phyloP scores from a whole-genome alignment of 2,329 filamentous ascomycete species.

The Magnaporthiopsis incrustans region DNA sequence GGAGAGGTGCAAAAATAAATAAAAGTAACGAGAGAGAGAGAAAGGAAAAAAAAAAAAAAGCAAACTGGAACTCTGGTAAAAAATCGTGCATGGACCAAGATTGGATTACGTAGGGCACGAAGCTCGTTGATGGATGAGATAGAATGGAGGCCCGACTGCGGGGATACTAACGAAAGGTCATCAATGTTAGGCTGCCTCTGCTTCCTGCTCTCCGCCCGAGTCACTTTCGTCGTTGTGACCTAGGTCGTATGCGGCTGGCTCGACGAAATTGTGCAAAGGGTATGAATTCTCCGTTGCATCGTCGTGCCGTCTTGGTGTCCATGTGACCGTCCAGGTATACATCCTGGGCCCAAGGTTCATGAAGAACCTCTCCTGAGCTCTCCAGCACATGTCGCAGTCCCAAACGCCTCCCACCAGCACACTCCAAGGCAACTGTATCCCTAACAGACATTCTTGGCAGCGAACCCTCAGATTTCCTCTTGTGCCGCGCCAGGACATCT shows the following conservation, averaged over 20 bases:
- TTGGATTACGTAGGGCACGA: too few species aligned
- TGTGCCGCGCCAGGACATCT: background rate
- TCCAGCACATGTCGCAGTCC: background rate
- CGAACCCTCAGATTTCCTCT: background rate
- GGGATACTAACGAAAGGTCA: too few species aligned
- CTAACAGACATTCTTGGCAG: background rate
- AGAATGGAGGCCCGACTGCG: too few species aligned
- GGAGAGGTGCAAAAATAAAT: too few species aligned
- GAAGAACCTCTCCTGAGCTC: background rate
- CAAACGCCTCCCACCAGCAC: background rate
- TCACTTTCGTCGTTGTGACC: background rate
- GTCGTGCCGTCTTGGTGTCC: background rate
- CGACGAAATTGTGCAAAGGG: background rate
- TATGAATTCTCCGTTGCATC: background rate
- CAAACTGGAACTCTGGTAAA: too few species aligned
- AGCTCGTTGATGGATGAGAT: too few species aligned
- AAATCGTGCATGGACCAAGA: too few species aligned
- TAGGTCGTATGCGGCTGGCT: background rate
- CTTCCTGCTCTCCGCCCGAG: background rate
- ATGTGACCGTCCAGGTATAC: constrained; percentile 1
- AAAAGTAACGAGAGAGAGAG: too few species aligned
- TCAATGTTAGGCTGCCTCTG: too few species aligned
- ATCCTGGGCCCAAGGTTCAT: background rate
- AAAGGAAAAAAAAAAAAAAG: too few species aligned
- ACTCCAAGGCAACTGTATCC: background rate